Conservation (phyloP, 75 land plant genomes). For the Selaginella moellendorffii region DNA sequence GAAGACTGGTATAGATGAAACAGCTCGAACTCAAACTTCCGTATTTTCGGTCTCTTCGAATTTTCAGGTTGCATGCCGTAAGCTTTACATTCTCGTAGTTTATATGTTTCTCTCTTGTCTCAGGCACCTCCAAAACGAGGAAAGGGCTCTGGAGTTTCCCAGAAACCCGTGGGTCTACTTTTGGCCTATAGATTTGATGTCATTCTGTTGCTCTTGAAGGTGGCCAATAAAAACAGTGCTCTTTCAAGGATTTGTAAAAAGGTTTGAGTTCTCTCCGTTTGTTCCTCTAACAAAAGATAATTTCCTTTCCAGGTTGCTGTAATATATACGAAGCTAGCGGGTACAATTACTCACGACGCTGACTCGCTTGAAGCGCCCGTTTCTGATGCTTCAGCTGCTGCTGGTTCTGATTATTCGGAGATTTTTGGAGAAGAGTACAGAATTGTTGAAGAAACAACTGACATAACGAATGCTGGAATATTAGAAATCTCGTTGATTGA, state of each 20-base stretch:
- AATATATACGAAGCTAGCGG: background rate
- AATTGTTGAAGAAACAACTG: conserved; percentile 2
- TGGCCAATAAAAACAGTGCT: conserved; percentile 57
- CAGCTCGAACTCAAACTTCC: conserved; percentile 36
- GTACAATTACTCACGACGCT: no score
- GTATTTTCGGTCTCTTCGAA: conserved; percentile 77
- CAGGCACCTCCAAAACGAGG: conserved; percentile 66
- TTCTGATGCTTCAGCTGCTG: background rate
- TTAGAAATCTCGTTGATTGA: conserved; percentile 45
- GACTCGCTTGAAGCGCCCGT: background rate
- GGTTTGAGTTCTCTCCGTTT: conserved; percentile 40
- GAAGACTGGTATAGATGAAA: conserved; percentile 19
- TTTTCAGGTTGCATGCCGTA: conserved; percentile 89
- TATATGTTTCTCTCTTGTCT: background rate
- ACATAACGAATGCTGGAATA: conserved; percentile 25
- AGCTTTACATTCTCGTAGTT: no score
- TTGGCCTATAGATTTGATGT: conserved; percentile 62
- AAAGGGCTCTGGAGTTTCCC: conserved; percentile 33
- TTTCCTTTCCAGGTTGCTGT: background rate
- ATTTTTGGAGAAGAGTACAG: conserved; percentile 73
- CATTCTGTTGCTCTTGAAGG: conserved; percentile 46
- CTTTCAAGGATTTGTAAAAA: conserved; percentile 44
- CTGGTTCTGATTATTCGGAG: conserved; percentile 41
- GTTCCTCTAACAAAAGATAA: no score
- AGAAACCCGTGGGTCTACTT: conserved; percentile 30